phyloP scores from a whole-genome alignment of 805 yeast species.

The Teunomyces lycoperdinae region DNA sequence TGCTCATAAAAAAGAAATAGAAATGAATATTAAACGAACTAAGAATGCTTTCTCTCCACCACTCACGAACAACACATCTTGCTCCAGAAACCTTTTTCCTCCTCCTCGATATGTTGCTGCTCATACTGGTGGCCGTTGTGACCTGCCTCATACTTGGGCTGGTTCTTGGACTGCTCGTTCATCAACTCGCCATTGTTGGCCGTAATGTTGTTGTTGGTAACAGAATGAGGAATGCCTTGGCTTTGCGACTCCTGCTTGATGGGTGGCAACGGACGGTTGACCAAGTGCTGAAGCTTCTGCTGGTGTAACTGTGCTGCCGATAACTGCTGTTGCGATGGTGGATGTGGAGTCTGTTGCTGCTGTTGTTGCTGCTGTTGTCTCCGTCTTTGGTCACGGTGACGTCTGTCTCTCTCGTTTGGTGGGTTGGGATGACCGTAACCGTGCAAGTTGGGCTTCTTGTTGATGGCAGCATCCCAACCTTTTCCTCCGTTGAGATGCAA shows the following conservation, averaged over 20 bases:
- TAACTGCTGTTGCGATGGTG: constrained; percentile 31
- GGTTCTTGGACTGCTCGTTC: constrained; percentile 14
- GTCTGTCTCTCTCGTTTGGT: constrained; percentile 45
- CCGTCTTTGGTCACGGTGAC: constrained; percentile 46
- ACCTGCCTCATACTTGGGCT: constrained; percentile 11
- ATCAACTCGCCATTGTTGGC: constrained; percentile 10
- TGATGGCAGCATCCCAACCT: constrained; percentile 77
- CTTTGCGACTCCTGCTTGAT: constrained; percentile 40
- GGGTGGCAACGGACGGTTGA: constrained; percentile 47
- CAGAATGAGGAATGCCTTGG: constrained; percentile 20
- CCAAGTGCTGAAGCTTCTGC: constrained; percentile 47
- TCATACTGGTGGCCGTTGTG: constrained; percentile 29
- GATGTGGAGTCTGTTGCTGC: constrained; percentile 10
- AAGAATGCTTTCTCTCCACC: not conserved
- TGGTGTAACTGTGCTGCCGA: constrained; percentile 48
- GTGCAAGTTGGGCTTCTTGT: constrained; percentile 75
- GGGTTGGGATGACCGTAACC: constrained; percentile 79
- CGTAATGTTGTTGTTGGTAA: constrained; percentile 19
- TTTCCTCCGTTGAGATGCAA: constrained; percentile 73
- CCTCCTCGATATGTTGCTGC: constrained; percentile 38
- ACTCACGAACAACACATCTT: constrained; percentile 40
- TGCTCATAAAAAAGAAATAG: constrained; percentile 1
- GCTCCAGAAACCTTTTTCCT: constrained; percentile 40
- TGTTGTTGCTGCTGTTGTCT: constrained; percentile 35
- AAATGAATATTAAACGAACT: constrained; percentile 2